Evolutionary conservation across 2,329 filamentous ascomycete genomes (phyloP), one percentile per base, ranked within the genome.

Genomic region (Coniochaeta hoffmannii): DNA sequence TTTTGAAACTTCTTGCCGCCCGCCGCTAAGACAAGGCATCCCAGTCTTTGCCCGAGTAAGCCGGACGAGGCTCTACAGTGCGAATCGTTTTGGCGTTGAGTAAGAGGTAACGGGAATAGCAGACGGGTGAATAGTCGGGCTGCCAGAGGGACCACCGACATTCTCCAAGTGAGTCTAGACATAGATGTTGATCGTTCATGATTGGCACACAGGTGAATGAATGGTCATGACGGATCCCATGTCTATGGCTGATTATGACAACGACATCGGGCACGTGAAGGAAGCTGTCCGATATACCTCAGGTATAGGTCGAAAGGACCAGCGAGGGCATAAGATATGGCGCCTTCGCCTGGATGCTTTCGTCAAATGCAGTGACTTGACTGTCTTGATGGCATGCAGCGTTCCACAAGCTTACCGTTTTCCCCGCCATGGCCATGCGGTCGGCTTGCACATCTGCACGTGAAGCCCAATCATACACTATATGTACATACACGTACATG

Each of bases 181-280:
- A 10, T 22, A 41, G 41, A 46, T 4, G 19, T 28, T 28, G 41
- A 46, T 26, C 19, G 12, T n/a, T 41, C 17, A 31, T 59, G 52
- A 59, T 59, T 59, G 58, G 58, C 50, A 57, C 50, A 57, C 58
- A 54, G 58, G 30, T 59, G 58, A 59, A 57, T 56, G 30, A 32
- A 32, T 32, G 30, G 30, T 12, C 7, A 12, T 32, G n/a, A n/a
- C n/a, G 36, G 36, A 5, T 5, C 17, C 5, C 11, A 46, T 46
- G 41, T 9, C 6, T 24, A 11, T 6, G 24, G 41, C 41, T 57
- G 57, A 59, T 56, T 58, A 56, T 57, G 28, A 50, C 53, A 54
- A 22, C 41, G 41, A n/a, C 22, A 46, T 28, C 36, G 35, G 52
- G 38, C 49, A 15, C 51, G 52, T 53, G 22, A 35, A 32, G 22